These are phyloP conservation scores for Starmerella ratchasimensis DNA, from an alignment of 805 yeast species.

Conservation along the genomic window DNA sequence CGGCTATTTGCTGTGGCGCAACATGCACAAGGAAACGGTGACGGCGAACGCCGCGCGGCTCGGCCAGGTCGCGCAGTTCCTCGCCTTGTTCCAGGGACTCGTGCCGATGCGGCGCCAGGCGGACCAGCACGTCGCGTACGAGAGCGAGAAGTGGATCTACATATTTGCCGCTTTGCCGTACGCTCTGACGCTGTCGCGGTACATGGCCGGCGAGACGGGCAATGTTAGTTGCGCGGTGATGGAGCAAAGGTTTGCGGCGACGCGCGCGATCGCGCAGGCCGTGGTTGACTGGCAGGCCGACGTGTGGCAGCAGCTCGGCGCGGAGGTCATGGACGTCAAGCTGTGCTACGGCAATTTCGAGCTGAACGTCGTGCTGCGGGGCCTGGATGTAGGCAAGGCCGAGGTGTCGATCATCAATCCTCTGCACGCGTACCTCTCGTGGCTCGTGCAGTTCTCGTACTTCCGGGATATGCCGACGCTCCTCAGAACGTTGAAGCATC, in stretches of 20 bases:
- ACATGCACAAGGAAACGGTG: slow-evolving; percentile 39
- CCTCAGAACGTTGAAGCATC: slow-evolving; percentile 12
- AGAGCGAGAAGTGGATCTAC: slow-evolving; percentile 65
- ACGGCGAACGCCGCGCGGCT: slow-evolving; percentile 35
- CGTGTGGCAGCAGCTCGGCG: background rate
- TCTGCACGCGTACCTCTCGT: slow-evolving; percentile 55
- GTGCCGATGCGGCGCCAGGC: slow-evolving; percentile 65
- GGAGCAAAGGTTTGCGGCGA: background rate
- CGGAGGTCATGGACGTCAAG: background rate
- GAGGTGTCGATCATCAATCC: slow-evolving; percentile 68
- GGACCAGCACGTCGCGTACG: slow-evolving; percentile 77
- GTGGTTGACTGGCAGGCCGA: slow-evolving; percentile 5
- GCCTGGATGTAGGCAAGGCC: slow-evolving; percentile 34
- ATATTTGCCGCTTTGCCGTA: slow-evolving; percentile 58
- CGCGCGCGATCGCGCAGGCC: background rate
- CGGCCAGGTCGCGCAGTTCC: slow-evolving; percentile 48
- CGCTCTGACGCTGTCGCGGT: slow-evolving; percentile 37
- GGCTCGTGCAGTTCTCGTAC: slow-evolving; percentile 45
- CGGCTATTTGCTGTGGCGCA: slow-evolving; percentile 62
- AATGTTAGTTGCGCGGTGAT: background rate
- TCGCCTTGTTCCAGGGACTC: slow-evolving; percentile 61
- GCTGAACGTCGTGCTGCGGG: slow-evolving; percentile 21
- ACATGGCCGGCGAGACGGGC: slow-evolving; percentile 22
- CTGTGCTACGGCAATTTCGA: slow-evolving; percentile 1
- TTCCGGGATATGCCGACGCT: slow-evolving; percentile 19